Evolutionary conservation across 2,329 filamentous ascomycete genomes (phyloP), one percentile per base, ranked within the genome.

Genomic region (Hortaea werneckii): DNA sequence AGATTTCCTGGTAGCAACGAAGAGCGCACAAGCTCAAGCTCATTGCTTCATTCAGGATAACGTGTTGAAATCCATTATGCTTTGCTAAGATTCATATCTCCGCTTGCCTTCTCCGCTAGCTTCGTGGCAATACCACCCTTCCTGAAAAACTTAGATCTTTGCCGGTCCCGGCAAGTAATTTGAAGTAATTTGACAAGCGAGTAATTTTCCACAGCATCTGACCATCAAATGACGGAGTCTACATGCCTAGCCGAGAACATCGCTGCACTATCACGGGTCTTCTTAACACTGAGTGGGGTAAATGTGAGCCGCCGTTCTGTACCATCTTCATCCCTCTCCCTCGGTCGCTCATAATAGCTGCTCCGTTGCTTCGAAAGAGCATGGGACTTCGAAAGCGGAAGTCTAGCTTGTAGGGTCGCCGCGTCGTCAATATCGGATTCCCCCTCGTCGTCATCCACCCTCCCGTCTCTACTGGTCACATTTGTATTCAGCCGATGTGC

Each of bases 401-500:
- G 34, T 30, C 42, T 46, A 9, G 44, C 49, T 41, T 54, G 39
- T 37, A 55, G 35, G 12, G 47, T 46, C 8, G 43, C 49, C 6
- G 46, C 50, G 47, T 52, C 48, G 40, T 54, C 50, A 27, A 52
- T 47, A 29, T 49, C 51, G 2, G 43, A 45, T 5, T 52, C 50
- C 5, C 12, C 38, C 8, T 35, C 32, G 32, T n/a, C 32, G n/a
- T 35, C 32, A 9, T n/a, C 32, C 32, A 35, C 32, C 32, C 32
- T 9, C 32, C 32, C 32, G 9, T 35, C 32, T 35, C 32, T 35
- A 35, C 32, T n/a, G 32, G 9, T 9, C 8, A 35, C 32, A 35
- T 35, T 35, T 9, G 32, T 9, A 35, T 35, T n/a, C 32, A 9
- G 32, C 32, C 20, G 20, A 20, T 20, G 20, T 20, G 32, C 40